Evolutionary conservation across 164 flowering plant species (phyloP), one percentile per base, ranked within the genome.

Genomic region (Aristolochia contorta): DNA sequence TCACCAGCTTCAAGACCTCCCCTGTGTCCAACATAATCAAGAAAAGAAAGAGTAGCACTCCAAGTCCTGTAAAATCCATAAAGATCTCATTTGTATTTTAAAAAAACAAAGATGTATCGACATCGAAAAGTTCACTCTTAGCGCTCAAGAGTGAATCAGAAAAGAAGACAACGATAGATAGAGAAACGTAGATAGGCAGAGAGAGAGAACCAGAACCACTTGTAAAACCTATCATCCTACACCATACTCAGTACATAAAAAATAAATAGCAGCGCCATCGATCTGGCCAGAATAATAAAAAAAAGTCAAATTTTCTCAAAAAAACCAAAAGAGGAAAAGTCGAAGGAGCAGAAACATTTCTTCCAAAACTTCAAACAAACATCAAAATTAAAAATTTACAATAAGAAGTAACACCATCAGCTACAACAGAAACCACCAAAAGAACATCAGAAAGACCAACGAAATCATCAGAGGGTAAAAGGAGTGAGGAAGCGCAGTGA

Each of bases 401-500:
- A 22, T 25, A 41, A 30, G 24, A 33, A 57, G 14, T 13, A 57
- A 16, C 10, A 58, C 19, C 10, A 2, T 30, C 27, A 56, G 18
- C 21, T 37, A 30, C 7, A 32, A 27, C 5, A 12, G 14, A 55
- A 55, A 24, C 7, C n/a, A 14, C 37, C 41, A 27, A 55, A 15
- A 55, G 27, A 25, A 55, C 16, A 14, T 16, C 12, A 14, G 19
- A 55, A n/a, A 55, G 16, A 25, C 6, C 58, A 23, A 27, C 23
- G 4, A 25, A 3, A 55, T 2, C 6, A 55, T 16, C 23, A 1
- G 30, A 55, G 7, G 14, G 22, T 16, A 61, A 22, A 25, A 10
- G 25, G 23, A 66, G n/a, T 27, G 47, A 27, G 49, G 45, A 45
- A 67, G 54, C 57, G 55, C 59, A 52, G 64, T 71, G 72, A 72